Percentiles rank a stretch among this genome's conserved stretches.
Evolutionary conservation across 441 rosid genomes (phyloP).

Genomic region (Iberis amara): DNA sequence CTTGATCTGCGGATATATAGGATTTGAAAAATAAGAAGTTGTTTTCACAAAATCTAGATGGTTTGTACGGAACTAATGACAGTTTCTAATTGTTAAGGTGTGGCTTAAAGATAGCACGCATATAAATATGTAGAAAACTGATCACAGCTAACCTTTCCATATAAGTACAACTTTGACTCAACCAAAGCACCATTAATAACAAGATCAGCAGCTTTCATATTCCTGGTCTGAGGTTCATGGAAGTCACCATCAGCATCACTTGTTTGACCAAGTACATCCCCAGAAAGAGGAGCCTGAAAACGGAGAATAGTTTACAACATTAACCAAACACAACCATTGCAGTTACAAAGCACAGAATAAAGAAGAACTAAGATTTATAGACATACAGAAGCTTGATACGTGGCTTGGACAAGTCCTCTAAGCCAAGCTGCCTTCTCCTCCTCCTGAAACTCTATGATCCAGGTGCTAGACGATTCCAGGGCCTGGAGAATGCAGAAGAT

Average conservation of each 20-base stretch:
- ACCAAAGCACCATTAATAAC: conserved; percentile 78
- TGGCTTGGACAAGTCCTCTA: conserved; percentile 82
- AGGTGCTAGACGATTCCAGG: conserved; percentile 86
- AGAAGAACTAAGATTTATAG: conserved; percentile 16
- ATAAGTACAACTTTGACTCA: conserved; percentile 74
- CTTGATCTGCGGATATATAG: conserved; percentile 37
- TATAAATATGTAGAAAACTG: conserved; percentile 23
- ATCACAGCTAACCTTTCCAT: conserved; percentile 72
- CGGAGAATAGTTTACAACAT: conserved; percentile 24
- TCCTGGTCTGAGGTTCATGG: conserved; percentile 41
- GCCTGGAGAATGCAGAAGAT: conserved; percentile 48
- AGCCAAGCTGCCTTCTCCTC: conserved; percentile 80
- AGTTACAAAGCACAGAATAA: conserved; percentile 7
- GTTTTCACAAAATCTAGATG: conserved; percentile 20
- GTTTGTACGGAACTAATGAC: conserved; percentile 14
- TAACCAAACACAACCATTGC: conserved; percentile 18
- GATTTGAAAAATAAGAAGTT: conserved; percentile 7
- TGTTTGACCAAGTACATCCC: conserved; percentile 60
- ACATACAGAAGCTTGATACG: conserved; percentile 93
- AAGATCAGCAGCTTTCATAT: conserved; percentile 68
- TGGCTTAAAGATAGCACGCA: conserved; percentile 23
- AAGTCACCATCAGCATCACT: conserved; percentile 32
- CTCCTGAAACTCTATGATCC: conserved; percentile 78
- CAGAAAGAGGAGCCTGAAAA: conserved; percentile 64
- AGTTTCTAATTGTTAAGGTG: conserved; percentile 8